These are phyloP conservation scores for Phytophthora hybrid DNA, from an alignment of 352 stramenopile species.

Conservation along the genomic window DNA sequence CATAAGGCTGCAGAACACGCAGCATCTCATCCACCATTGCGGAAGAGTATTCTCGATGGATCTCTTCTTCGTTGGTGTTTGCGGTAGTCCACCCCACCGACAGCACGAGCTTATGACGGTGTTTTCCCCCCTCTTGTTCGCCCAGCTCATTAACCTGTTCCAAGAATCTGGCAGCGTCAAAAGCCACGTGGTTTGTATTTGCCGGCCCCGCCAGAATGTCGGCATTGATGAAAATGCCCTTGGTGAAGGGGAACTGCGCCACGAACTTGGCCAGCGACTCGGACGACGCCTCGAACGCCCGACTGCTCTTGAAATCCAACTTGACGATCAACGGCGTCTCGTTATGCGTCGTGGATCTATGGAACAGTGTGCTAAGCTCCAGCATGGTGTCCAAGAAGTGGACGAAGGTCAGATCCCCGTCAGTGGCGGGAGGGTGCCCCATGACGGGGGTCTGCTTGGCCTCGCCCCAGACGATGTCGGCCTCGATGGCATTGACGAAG, in stretches of 20 bases:
- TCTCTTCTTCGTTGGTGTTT: conserved; percentile 62
- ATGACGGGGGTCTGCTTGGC: conserved; percentile 61
- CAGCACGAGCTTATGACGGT: conserved; percentile 72
- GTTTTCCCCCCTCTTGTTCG: conserved; percentile 28
- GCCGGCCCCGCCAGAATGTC: conserved; percentile 71
- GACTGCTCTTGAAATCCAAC: conserved; percentile 74
- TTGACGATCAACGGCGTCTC: conserved; percentile 73
- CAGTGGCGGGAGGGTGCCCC: conserved; percentile 67
- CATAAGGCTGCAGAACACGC: conserved; percentile 47
- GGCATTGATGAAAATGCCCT: conserved; percentile 74
- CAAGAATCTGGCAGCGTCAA: conserved; percentile 62
- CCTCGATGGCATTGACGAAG: conserved; percentile 72
- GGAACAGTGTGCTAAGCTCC: conserved; percentile 31
- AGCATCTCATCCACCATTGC: conserved; percentile 75
- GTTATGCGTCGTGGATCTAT: conserved; percentile 4
- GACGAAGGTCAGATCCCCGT: conserved; percentile 58
- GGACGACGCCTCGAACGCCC: conserved; percentile 50
- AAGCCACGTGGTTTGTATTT: conserved; percentile 46
- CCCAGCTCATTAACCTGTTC: conserved; percentile 46
- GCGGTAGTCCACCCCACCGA: conserved; percentile 79
- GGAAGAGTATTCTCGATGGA: conserved; percentile 54
- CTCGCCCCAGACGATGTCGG: conserved; percentile 77
- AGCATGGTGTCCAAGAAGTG: conserved; percentile 62
- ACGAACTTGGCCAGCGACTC: conserved; percentile 51
- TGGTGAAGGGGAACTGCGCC: conserved; percentile 53